Percentiles rank a stretch among this genome's conserved stretches.
Conservation (phyloP, 2,329 filamentous ascomycete species). For the Blastomyces parvus region DNA sequence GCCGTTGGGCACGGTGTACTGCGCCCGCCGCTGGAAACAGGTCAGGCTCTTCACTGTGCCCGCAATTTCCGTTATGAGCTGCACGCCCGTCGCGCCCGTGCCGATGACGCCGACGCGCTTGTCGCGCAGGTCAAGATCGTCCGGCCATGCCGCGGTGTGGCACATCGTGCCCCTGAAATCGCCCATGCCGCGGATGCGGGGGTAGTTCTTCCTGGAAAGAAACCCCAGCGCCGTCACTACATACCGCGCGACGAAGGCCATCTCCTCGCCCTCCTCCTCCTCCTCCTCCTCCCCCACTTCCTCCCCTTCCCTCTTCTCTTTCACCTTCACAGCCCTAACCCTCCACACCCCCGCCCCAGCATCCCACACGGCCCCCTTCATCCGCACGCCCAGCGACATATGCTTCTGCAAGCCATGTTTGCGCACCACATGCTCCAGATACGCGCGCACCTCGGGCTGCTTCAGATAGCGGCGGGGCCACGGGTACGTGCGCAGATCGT, state of each 20-base stretch:
- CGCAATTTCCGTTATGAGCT: background rate
- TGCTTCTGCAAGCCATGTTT: background rate
- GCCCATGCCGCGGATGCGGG: background rate
- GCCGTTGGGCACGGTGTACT: background rate
- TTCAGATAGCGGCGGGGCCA: background rate
- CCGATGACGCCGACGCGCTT: background rate
- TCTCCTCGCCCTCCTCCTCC: background rate
- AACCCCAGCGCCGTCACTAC: background rate
- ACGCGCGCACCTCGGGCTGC: background rate
- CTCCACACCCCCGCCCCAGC: background rate
- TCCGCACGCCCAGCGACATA: background rate
- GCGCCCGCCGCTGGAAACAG: background rate
- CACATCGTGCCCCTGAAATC: background rate
- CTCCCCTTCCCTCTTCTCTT: background rate
- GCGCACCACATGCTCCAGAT: background rate
- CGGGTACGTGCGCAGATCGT: background rate
- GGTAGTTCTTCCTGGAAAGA: background rate
- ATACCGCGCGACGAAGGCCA: background rate
- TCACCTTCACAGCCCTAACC: background rate
- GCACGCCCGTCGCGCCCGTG: background rate
- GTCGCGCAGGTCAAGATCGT: background rate
- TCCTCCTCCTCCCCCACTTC: background rate
- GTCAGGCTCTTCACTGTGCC: background rate
- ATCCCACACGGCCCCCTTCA: conserved; percentile 1
- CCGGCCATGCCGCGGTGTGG: background rate